Base-by-base conservation (phyloP, 2,329 filamentous ascomycete genomes). In the Ceratocystiopsis sp. region DNA sequence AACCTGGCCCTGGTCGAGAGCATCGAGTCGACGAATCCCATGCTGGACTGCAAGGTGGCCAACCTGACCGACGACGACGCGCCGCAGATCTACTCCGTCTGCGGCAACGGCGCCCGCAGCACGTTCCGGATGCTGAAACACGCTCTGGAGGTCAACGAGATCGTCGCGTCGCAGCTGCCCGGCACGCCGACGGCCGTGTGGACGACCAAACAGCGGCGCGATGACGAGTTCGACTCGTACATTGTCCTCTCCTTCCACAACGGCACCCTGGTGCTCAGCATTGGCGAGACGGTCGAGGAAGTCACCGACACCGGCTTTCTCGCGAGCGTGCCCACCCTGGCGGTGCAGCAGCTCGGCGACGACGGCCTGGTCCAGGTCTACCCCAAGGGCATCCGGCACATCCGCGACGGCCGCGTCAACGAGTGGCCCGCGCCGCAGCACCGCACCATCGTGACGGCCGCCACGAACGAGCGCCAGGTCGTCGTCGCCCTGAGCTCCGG, bases 221-320 rank as follows among this genome's bases (percentile, higher is more conserved):
- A 74, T 16, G 89, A 96, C 52, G 75, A 89, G 52, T 93, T 80
- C 50, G 89, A 98, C 60, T 81, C 85, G 0, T 95, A 96, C 55
- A 94, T 98, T 47, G 75, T 98, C n/a, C 69, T 99, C 6, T 93
- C 86, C 3, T 91, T 94, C 55, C 78, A 80, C 35, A 93, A 93
- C 52, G 82, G 78, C 29, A 98, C 91, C 0, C 68, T 96, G 13
- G 87, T 96, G 1, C 68, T 98, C 15, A 93, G 86, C 54, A 95
- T 98, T 50, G 91, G 89, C 4, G 91, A 98, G 57, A 94, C 87
- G 2, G 91, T 98, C 0, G 87, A 95, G 58, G 86, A 96, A 61
- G 86, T 95, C 4, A 86, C 79, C 9, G 86, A 96, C 56, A 93
- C 87, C 11, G 86, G 89, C 0, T 95, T 99, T 56, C 65, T 96